Evolutionary conservation across 305 asterid species (phyloP).

Genomic region (Rubia peregrina): DNA sequence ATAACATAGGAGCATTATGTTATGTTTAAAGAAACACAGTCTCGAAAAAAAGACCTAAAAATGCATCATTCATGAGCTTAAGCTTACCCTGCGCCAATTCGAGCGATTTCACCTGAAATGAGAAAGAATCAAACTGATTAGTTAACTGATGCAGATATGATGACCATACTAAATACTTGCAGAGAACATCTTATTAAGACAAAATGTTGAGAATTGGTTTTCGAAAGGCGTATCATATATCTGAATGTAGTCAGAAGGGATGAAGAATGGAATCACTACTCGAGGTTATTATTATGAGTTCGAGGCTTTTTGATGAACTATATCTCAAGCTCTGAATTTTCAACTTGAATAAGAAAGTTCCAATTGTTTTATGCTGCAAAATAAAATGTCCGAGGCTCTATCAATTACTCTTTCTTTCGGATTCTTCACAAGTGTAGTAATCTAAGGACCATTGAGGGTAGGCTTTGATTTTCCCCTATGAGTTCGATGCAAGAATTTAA

Average conservation of each 20-base stretch:
- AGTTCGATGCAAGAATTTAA: not conserved
- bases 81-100: slow-evolving; percentile 92
- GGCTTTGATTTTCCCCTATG: slow-evolving; percentile 72
- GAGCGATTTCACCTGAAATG: slow-evolving; percentile 78
- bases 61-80: too few relatives aligned
- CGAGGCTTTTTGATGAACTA: too few relatives aligned
- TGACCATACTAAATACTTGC: too few relatives aligned
- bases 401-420: too few relatives aligned
- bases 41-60: not conserved
- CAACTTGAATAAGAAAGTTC: too few relatives aligned
- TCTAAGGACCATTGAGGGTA: slow-evolving; percentile 77
- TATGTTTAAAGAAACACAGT: not conserved
- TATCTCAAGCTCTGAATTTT: too few relatives aligned
- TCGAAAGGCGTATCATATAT: slow-evolving; percentile 47
- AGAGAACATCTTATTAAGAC: not conserved
- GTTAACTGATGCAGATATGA: not conserved
- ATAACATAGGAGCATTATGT: not conserved
- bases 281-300: too few relatives aligned
- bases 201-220: not conserved
- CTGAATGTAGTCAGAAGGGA: slow-evolving; percentile 64
- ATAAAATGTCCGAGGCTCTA: too few relatives aligned
- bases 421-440: too few relatives aligned
- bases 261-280: slow-evolving; percentile 59
- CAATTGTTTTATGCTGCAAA: too few relatives aligned
- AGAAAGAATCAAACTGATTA: not conserved